Evolutionary conservation across 805 yeast genomes (phyloP), one percentile per base, ranked within the genome.

Genomic region (Candida sanyiensis): DNA sequence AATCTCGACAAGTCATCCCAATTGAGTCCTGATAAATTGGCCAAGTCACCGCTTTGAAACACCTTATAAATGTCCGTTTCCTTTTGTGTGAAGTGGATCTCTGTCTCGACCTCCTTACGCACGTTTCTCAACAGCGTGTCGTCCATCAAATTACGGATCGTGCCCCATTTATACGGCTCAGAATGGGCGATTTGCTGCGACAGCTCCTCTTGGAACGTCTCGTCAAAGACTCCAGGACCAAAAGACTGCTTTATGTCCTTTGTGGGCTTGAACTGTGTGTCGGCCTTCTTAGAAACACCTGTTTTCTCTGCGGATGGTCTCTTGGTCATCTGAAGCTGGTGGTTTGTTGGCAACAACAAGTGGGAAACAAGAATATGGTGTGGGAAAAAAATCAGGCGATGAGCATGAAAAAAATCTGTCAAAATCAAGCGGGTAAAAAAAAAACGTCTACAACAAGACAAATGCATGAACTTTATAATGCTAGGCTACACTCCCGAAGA

Each of bases 61-160:
- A 90, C 95, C 59, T 86, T 89, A 62, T 93, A 93, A 46, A 93
- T 93, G 57, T 93, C 99, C 0, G 99, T 93, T 61, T 94, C 99
- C 60, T 94, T 93, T 50, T 80, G 77, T 8, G 97, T 88, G 67
- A 94, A 93, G 31, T 85, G 93, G 45, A 93, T 81, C 53, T 88
- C 83, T 3, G 70, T 63, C 47, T 85, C 72, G 19, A 94, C 88
- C 59, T 93, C 98, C 41, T 75, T 75, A 35, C 97, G 73, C 2
- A 94, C 97, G 22, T 73, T 71, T 45, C 93, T 67, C 38, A 93
- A 63, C 27, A 94, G 63, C 2, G 77, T 74, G 47, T 90, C 95
- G 56, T 89, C 76, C 28, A 93, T 70, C 33, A 93, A 64, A 24
- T 78, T 72, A 17, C 66, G 69, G 34, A 93, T 82, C 11, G 88